A percentile compares a stretch with the other conserved stretches of the same genome.
Conservation (phyloP, 352 stramenopile species). For the Thraustochytrium sp. region DNA sequence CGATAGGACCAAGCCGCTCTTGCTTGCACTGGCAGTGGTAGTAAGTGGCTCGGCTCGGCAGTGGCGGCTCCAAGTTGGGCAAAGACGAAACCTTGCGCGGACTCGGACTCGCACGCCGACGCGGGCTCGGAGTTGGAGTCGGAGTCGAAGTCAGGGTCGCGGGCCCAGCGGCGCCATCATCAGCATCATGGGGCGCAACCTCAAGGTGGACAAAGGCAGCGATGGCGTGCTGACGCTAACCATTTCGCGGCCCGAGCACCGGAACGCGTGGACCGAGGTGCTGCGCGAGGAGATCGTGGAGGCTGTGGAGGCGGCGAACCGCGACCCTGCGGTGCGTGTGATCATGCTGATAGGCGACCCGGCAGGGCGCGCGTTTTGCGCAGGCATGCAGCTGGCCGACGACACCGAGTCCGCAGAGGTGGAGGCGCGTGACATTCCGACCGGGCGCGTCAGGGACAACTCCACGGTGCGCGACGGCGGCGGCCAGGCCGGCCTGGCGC, state of each 20-base stretch:
- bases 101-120: too few relatives aligned
- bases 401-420: background rate
- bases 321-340: constrained; percentile 12
- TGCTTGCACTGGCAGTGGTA: too few relatives aligned
- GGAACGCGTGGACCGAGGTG: constrained; percentile 41
- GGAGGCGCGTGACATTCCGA: background rate
- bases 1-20: too few relatives aligned
- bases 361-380: constrained; percentile 38
- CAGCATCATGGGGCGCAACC: too few relatives aligned
- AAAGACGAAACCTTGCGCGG: too few relatives aligned
- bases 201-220: constrained; percentile 29
- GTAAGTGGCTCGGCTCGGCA: too few relatives aligned
- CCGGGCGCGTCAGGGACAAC: background rate
- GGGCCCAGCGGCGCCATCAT: too few relatives aligned
- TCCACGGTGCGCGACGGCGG: constrained; percentile 38
- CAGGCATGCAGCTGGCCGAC: constrained; percentile 8
- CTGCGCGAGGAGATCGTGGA: constrained; percentile 25
- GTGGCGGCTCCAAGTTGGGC: too few relatives aligned
- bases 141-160: too few relatives aligned
- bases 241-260: constrained; percentile 14
- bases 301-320: constrained; percentile 21
- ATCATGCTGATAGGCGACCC: constrained; percentile 38
- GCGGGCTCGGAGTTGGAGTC: too few relatives aligned
- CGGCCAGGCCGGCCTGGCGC: constrained; percentile 28
- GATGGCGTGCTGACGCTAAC: constrained; percentile 20